A percentile compares a stretch with the other conserved stretches of the same genome.
Conservation (phyloP, 495 filamentous ascomycete genomes). For the Cercophora samala region DNA sequence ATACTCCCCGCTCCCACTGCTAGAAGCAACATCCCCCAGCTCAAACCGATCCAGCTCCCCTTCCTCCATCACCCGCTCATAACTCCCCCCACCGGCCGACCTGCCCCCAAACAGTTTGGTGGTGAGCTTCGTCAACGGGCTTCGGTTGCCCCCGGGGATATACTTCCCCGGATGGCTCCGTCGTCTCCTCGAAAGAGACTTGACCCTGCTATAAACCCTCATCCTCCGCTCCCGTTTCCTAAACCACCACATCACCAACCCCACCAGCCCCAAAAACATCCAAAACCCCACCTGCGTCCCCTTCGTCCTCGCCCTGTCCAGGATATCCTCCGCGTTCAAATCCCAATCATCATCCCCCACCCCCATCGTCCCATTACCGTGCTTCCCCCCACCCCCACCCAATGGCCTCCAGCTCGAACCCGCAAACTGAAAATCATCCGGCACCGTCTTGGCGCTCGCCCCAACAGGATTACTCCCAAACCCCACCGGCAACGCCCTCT, state of each 20-base stretch:
- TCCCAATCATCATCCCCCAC: constrained; percentile 59
- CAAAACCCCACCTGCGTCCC: constrained; percentile 70
- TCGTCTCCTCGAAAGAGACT: constrained; percentile 50
- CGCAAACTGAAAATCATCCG: constrained; percentile 80
- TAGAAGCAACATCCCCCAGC: constrained; percentile 58
- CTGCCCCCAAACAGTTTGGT: constrained; percentile 57
- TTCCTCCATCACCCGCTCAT: constrained; percentile 84
- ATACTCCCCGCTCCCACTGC: constrained; percentile 43
- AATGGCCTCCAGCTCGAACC: constrained; percentile 56
- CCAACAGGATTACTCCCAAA: constrained; percentile 71
- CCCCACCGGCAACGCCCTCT: constrained; percentile 68
- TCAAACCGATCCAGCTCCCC: constrained; percentile 65
- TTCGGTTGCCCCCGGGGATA: constrained; percentile 20
- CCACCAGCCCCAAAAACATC: constrained; percentile 59
- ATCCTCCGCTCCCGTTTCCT: constrained; percentile 66
- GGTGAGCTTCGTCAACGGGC: constrained; percentile 53
- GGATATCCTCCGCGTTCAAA: constrained; percentile 56
- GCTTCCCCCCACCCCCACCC: background rate
- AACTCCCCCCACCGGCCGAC: constrained; percentile 41
- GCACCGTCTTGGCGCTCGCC: constrained; percentile 44
- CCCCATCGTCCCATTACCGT: constrained; percentile 25
- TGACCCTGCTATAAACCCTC: constrained; percentile 59
- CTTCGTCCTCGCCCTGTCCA: constrained; percentile 63
- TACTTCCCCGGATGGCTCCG: constrained; percentile 49
- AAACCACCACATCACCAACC: constrained; percentile 59